Evolutionary conservation across 1,139 yeast genomes (phyloP).

Genomic region (Meyerozyma guilliermondii): DNA sequence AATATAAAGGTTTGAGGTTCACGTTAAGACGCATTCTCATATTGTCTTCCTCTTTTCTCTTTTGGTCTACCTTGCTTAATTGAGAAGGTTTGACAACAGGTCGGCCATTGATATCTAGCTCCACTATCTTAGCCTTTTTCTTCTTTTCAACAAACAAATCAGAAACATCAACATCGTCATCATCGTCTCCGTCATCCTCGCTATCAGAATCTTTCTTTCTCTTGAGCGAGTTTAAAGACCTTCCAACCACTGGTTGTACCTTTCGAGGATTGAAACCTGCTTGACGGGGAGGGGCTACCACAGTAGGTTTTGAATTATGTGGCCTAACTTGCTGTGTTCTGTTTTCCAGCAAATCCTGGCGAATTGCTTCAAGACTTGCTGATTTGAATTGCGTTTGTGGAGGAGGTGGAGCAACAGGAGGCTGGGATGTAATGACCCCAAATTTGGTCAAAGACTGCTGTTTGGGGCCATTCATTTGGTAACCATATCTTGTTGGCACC

Average conservation of each 20-base stretch:
- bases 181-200: slow-evolving; percentile 28
- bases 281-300: slow-evolving; percentile 74
- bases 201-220: slow-evolving; percentile 30
- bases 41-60: slow-evolving; percentile 64
- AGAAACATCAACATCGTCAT: slow-evolving; percentile 33
- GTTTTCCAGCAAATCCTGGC: slow-evolving; percentile 24
- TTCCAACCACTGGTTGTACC: slow-evolving; percentile 25
- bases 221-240: slow-evolving; percentile 31
- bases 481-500: slow-evolving; percentile 20
- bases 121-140: slow-evolving; percentile 32
- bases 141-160: slow-evolving; percentile 38
- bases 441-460: slow-evolving; percentile 50
- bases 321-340: neutral
- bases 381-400: slow-evolving; percentile 28
- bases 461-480: slow-evolving; percentile 22
- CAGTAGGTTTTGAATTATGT: slow-evolving; percentile 14
- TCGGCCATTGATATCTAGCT: slow-evolving; percentile 34
- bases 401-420: slow-evolving; percentile 39
- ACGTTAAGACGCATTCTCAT: slow-evolving; percentile 80
- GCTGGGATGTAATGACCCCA: slow-evolving; percentile 33
- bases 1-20: slow-evolving; percentile 71
- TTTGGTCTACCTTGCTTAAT: slow-evolving; percentile 23
- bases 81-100: slow-evolving; percentile 18
- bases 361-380: slow-evolving; percentile 34
- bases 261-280: slow-evolving; percentile 63